A percentile compares a stretch with the other conserved stretches of the same genome.
These are phyloP conservation scores for Quercus lobata DNA, from an alignment of 331 rosid genomes.

Conservation along the genomic window DNA sequence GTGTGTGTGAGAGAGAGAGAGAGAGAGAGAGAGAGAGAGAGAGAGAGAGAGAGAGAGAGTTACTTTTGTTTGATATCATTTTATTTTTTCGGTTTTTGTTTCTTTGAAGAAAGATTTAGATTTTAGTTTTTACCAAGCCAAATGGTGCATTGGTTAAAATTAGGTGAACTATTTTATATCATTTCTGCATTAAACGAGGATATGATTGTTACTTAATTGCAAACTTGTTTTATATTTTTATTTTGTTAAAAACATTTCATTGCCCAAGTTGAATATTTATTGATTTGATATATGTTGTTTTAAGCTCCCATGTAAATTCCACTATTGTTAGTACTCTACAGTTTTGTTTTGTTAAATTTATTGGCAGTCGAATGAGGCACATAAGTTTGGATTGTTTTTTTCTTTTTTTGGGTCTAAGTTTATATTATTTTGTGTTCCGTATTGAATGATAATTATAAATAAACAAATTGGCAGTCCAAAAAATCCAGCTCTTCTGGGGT, in stretches of 20 bases:
- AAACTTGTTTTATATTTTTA: neutral
- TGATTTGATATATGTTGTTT: neutral
- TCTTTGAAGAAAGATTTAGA: neutral
- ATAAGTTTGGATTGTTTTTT: neutral
- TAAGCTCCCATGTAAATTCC: neutral
- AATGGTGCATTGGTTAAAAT: neutral
- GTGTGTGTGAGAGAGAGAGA: accelerated
- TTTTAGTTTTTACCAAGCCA: neutral
- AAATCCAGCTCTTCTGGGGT: slow-evolving; percentile 65
- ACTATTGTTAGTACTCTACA: neutral
- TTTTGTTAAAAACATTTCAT: neutral
- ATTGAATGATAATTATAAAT: slow-evolving; percentile 9
- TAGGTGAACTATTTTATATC: neutral
- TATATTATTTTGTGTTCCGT: neutral
- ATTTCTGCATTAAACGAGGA: neutral
- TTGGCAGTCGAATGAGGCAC: neutral
- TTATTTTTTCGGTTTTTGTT: neutral
- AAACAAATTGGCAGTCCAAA: slow-evolving; percentile 58
- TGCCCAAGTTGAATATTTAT: neutral
- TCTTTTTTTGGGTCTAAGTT: neutral
- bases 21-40: no score
- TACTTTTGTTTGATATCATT: no score
- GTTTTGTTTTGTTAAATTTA: neutral
- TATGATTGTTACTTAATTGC: neutral
- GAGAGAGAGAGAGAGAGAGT: no score